Conservation (phyloP, 192 early-diverging fungal species). For the Backusella luteola region DNA sequence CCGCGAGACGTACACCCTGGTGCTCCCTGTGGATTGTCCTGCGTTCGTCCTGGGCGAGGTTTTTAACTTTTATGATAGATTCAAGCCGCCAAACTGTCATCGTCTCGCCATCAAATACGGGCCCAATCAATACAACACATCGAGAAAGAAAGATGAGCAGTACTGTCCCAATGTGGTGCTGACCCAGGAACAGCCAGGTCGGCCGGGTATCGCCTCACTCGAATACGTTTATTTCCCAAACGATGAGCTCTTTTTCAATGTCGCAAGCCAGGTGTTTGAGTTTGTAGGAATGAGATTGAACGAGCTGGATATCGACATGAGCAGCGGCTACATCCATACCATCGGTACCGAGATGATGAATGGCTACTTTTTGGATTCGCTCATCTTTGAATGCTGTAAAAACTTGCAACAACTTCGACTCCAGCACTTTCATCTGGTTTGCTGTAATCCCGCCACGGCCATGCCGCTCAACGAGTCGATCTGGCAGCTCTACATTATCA, state of each 20-base stretch:
- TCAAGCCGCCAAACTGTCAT: not conserved
- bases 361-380: not conserved
- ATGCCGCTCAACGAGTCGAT: not conserved
- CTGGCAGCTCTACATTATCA: not conserved
- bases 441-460: not conserved
- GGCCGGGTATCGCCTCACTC: not conserved
- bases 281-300: not conserved
- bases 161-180: not conserved
- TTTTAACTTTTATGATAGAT: not conserved
- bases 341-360: not conserved
- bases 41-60: not conserved
- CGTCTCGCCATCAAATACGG: not conserved
- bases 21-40: not conserved
- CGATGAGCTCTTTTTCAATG: not conserved
- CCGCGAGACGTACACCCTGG: not conserved
- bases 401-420: not conserved
- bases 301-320: not conserved
- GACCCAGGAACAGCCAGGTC: not conserved
- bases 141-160: not conserved
- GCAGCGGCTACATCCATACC: not conserved
- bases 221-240: not conserved
- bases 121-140: no score
- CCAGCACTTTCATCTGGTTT: not conserved
- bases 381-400: not conserved
- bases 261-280: not conserved